A percentile compares a stretch with the other conserved stretches of the same genome.
Conservation (phyloP, 257 asterid genomes). For the Craterostigma plantagineum region DNA sequence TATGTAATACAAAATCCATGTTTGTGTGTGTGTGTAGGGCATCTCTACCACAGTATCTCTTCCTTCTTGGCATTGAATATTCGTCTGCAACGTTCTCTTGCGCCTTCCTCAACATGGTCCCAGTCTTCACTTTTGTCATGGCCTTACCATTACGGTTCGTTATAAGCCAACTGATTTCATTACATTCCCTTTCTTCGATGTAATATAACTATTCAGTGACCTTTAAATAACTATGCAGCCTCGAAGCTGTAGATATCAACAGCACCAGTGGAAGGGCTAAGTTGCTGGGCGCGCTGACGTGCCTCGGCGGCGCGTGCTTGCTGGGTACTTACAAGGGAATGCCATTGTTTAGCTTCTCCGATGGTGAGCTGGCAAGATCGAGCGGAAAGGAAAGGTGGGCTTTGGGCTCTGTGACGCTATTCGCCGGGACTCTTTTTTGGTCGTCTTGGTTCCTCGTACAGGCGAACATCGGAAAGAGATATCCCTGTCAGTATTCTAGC, state of each 20-base stretch:
- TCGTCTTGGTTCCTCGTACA: conserved; percentile 71
- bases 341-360: conserved; percentile 32
- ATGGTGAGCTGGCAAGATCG: conserved; percentile 7
- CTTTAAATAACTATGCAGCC: conserved; percentile 27
- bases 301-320: conserved; percentile 45
- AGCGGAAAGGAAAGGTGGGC: conserved; percentile 23
- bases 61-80: conserved; percentile 54
- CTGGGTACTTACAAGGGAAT: conserved; percentile 30
- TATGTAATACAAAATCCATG: background rate
- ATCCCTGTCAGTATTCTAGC: conserved; percentile 60
- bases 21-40: conserved; percentile 21
- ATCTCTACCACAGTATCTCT: conserved; percentile 46
- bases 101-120: conserved; percentile 59
- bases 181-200: background rate
- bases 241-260: conserved; percentile 31
- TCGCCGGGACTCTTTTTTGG: conserved; percentile 51
- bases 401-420: conserved; percentile 32
- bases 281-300: conserved; percentile 37
- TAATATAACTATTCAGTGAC: background rate
- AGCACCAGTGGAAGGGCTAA: conserved; percentile 39
- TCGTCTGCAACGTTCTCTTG: conserved; percentile 69
- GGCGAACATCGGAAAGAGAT: conserved; percentile 24
- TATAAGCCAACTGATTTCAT: background rate
- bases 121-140: conserved; percentile 41
- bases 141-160: conserved; percentile 54